A percentile compares a stretch with the other conserved stretches of the same genome.
Evolutionary conservation across 495 filamentous ascomycete species (phyloP).

Genomic region (Bacidia rubella): DNA sequence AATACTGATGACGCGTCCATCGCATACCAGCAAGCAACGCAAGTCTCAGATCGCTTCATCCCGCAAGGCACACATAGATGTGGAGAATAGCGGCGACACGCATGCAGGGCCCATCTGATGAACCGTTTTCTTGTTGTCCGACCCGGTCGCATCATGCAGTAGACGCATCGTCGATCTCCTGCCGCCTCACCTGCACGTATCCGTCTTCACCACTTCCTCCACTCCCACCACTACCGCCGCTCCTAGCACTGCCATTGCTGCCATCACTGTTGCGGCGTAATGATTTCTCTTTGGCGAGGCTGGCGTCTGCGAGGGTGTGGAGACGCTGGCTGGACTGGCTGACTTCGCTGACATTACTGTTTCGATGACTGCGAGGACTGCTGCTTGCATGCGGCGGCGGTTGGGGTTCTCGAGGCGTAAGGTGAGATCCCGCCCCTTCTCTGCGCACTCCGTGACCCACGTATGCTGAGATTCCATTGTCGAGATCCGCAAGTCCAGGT

Average conservation of each 20-base stretch:
- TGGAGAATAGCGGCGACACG: not conserved
- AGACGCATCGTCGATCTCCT: not conserved
- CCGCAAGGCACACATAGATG: not conserved
- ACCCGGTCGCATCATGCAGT: not conserved
- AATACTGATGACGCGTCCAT: too few species aligned
- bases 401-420: not conserved
- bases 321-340: not conserved
- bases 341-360: not conserved
- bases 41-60: not conserved
- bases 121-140: not conserved
- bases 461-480: constrained; percentile 12
- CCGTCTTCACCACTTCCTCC: not conserved
- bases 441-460: not conserved
- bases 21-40: too few species aligned
- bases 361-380: not conserved
- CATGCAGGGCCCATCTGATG: not conserved
- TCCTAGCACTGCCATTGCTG: not conserved
- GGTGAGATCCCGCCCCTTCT: not conserved
- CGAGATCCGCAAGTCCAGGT: constrained; percentile 16
- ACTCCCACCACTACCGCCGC: not conserved
- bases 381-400: not conserved
- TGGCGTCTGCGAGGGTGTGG: not conserved
- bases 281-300: not conserved
- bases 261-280: not conserved
- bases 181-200: not conserved